phyloP scores from a whole-genome alignment of 2,329 filamentous ascomycete genomes.

The Aspergillus proliferans region DNA sequence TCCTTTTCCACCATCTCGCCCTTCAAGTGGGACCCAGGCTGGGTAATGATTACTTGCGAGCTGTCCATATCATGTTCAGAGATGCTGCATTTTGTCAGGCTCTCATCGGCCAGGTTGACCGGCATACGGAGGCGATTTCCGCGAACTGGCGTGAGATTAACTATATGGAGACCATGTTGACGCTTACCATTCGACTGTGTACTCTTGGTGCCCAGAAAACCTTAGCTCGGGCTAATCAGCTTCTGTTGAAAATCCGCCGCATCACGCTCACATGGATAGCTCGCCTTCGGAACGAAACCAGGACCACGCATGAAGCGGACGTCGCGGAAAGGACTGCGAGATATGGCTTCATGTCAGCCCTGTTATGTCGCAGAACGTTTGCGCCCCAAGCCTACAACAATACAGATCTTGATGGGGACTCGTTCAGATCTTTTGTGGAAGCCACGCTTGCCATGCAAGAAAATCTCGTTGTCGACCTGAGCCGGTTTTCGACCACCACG shows the following conservation, averaged over 20 bases:
- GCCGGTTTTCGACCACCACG: slow-evolving; percentile 25
- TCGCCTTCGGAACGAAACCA: slow-evolving; percentile 42
- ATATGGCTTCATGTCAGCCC: slow-evolving; percentile 50
- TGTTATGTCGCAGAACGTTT: slow-evolving; percentile 52
- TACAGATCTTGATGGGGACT: slow-evolving; percentile 2
- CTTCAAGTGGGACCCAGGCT: slow-evolving; percentile 50
- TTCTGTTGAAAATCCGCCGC: slow-evolving; percentile 40
- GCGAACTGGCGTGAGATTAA: slow-evolving; percentile 55
- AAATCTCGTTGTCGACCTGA: slow-evolving; percentile 36
- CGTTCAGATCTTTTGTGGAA: slow-evolving; percentile 29
- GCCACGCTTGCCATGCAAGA: slow-evolving; percentile 45
- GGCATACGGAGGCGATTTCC: slow-evolving; percentile 42
- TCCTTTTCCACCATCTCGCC: slow-evolving; percentile 48
- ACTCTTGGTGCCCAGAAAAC: slow-evolving; percentile 19
- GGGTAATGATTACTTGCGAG: slow-evolving; percentile 33
- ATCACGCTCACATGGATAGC: slow-evolving; percentile 48
- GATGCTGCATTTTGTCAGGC: slow-evolving; percentile 47
- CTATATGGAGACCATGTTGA: slow-evolving; percentile 54
- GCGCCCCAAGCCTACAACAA: slow-evolving; percentile 4
- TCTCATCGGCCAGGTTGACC: slow-evolving; percentile 44
- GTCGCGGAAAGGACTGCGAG: slow-evolving; percentile 33
- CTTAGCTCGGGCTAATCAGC: slow-evolving; percentile 4
- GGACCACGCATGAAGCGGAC: slow-evolving; percentile 31
- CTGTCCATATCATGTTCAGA: slow-evolving; percentile 45
- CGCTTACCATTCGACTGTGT: slow-evolving; percentile 40